phyloP scores from a whole-genome alignment of 176 grass and related monocot genomes.

The Miscanthus lutarioriparius region DNA sequence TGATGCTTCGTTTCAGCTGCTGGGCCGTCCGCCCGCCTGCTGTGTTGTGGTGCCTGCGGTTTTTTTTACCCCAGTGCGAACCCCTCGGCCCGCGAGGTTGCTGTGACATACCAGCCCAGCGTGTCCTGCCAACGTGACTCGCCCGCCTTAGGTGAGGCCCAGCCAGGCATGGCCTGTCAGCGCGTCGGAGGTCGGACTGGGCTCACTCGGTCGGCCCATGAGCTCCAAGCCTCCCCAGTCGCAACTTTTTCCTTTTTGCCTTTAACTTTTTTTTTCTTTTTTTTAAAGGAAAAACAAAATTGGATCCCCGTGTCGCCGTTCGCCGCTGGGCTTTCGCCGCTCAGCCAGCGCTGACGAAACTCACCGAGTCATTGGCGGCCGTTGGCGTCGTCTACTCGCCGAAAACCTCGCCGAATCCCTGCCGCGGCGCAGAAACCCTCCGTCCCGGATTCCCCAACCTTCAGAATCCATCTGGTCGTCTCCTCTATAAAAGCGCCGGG shows the following conservation, averaged over 20 bases:
- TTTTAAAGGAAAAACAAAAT: not conserved
- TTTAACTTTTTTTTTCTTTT: not conserved
- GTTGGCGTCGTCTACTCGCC: conserved; percentile 4
- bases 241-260: not conserved
- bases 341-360: conserved; percentile 1
- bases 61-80: too few relatives aligned
- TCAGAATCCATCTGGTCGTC: not conserved
- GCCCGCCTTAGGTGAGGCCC: not conserved
- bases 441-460: not conserved
- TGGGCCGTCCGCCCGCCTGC: not conserved
- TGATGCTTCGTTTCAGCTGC: not conserved
- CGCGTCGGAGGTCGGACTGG: not conserved
- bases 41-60: not conserved
- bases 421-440: conserved; percentile 16
- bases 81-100: not conserved
- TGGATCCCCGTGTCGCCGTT: not conserved
- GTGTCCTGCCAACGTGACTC: not conserved
- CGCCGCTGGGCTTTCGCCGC: not conserved
- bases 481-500: conserved; percentile 4
- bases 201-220: conserved; percentile 12
- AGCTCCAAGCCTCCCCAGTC: not conserved
- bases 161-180: not conserved
- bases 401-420: conserved; percentile 16
- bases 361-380: too few relatives aligned
- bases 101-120: not conserved